Percentiles rank a stretch among this genome's conserved stretches.
Conservation (phyloP, 768 basidiomycete genomes). For the Trametes sanguinea region DNA sequence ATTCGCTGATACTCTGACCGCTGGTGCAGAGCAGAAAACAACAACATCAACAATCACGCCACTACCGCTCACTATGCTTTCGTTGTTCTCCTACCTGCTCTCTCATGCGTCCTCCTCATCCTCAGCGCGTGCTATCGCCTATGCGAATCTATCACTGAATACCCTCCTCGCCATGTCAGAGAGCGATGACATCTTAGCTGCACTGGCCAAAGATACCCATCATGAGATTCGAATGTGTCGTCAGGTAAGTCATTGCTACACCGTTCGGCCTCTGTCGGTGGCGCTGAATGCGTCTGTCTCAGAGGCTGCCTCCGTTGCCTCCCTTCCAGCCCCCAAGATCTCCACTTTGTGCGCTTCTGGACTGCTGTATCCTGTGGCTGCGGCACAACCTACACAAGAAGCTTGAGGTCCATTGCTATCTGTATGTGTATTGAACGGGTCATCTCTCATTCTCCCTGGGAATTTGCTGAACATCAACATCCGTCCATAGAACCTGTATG, state of each 20-base stretch:
- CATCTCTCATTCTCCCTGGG: too few species aligned
- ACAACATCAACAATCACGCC: constrained; percentile 34
- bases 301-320: constrained; percentile 59
- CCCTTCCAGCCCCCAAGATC: constrained; percentile 41
- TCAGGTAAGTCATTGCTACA: constrained; percentile 47
- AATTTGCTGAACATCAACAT: neutral
- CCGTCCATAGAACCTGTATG: constrained; percentile 49
- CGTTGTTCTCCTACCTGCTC: constrained; percentile 64
- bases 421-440: constrained; percentile 40
- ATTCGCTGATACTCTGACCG: constrained; percentile 36
- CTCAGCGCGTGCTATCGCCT: constrained; percentile 59
- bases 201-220: constrained; percentile 45
- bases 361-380: constrained; percentile 69
- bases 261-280: neutral
- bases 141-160: constrained; percentile 60
- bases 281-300: neutral
- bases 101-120: constrained; percentile 66
- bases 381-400: constrained; percentile 69
- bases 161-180: constrained; percentile 54
- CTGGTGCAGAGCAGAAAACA: constrained; percentile 29
- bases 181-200: constrained; percentile 47
- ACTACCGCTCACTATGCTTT: constrained; percentile 50
- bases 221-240: constrained; percentile 57
- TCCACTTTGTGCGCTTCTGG: constrained; percentile 59
- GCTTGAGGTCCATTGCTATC: constrained; percentile 57